phyloP scores from a whole-genome alignment of 495 filamentous ascomycete genomes.

The Amphirosellinia nigrospora region DNA sequence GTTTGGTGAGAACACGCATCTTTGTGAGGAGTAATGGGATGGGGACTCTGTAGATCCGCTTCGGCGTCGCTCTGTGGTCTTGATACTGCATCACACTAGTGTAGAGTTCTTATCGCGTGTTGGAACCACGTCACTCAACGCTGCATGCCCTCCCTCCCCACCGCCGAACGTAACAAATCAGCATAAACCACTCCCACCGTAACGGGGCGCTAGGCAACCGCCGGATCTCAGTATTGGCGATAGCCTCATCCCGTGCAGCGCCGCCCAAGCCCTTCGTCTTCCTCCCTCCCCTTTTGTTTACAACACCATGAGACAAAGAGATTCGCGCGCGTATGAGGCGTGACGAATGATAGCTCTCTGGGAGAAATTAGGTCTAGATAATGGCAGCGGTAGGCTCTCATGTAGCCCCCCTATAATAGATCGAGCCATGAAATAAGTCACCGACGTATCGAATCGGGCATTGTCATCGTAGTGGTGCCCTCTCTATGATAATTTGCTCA shows the following conservation, averaged over 20 bases:
- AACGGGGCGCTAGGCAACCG: constrained; percentile 14
- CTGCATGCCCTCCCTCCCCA: constrained; percentile 31
- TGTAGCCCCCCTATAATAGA: constrained; percentile 16
- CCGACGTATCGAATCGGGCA: constrained; percentile 11
- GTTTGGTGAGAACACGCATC: not conserved
- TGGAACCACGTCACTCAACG: constrained; percentile 40
- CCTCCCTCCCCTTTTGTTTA: not conserved
- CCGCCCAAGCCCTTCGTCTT: not conserved
- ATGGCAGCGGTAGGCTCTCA: not conserved
- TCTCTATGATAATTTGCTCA: too few species aligned
- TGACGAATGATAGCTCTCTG: not conserved
- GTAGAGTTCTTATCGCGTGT: constrained; percentile 33
- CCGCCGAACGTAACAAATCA: constrained; percentile 17
- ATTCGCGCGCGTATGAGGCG: not conserved
- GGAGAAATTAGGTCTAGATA: not conserved
- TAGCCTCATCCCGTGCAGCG: constrained; percentile 17
- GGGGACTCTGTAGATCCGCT: not conserved
- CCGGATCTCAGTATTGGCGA: constrained; percentile 11
- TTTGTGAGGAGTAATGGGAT: not conserved
- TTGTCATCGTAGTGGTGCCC: not conserved
- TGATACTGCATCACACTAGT: not conserved
- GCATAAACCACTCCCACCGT: not conserved
- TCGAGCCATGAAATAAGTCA: not conserved
- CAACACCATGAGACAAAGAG: constrained; percentile 11
- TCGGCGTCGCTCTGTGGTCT: not conserved